Percentiles rank a stretch among this genome's conserved stretches.
phyloP scores from a whole-genome alignment of 331 rosid species.

The Stylosanthes scabra region DNA sequence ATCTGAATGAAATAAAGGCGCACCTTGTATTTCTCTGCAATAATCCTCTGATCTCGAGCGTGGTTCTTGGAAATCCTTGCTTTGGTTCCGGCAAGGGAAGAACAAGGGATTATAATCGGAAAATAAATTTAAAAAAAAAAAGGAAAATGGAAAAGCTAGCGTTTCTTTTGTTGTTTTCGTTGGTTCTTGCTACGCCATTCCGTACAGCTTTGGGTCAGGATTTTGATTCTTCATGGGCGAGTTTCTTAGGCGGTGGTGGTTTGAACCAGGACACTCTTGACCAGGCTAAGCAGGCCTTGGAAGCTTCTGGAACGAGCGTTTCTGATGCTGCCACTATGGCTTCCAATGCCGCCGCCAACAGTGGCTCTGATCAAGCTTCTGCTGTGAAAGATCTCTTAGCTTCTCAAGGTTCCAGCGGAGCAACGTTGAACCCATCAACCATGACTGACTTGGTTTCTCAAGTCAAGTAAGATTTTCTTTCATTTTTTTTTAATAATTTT shows the following conservation, averaged over 20 bases:
- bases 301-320: not conserved
- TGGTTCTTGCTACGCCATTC: constrained; percentile 46
- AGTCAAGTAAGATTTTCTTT: constrained; percentile 27
- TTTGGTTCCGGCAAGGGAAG: not conserved
- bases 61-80: not conserved
- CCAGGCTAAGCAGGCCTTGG: constrained; percentile 36
- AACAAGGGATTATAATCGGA: not conserved
- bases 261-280: not conserved
- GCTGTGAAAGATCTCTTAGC: not conserved
- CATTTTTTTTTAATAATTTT: no score
- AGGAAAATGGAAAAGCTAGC: constrained; percentile 46
- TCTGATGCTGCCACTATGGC: not conserved
- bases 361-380: not conserved
- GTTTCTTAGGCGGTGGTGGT: constrained; percentile 30
- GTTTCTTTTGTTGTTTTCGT: constrained; percentile 39
- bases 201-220: constrained; percentile 40
- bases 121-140: no score
- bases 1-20: constrained; percentile 12
- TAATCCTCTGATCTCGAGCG: constrained; percentile 16
- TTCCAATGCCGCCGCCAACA: not conserved
- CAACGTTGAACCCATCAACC: not conserved
- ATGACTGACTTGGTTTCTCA: constrained; percentile 24
- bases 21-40: constrained; percentile 22
- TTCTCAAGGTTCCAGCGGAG: not conserved
- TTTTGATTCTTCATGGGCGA: not conserved